phyloP scores from a whole-genome alignment of 306 rosid species.

The Sesbania bispinosa region DNA sequence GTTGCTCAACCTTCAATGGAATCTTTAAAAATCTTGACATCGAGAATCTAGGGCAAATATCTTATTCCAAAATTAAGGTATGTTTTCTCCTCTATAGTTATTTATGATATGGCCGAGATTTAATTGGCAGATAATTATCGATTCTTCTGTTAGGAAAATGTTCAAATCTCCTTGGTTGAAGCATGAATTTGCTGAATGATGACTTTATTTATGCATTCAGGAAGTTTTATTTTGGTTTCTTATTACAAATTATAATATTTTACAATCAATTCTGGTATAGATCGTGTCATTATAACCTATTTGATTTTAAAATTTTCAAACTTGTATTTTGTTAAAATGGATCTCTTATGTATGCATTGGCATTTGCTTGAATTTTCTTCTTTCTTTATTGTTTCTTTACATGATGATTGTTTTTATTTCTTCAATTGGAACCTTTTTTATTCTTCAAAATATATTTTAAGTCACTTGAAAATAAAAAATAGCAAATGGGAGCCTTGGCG shows the following conservation, averaged over 20 bases:
- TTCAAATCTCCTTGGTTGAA: background rate
- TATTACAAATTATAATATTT: no score
- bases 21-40: background rate
- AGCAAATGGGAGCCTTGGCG: no score
- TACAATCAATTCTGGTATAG: background rate
- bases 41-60: background rate
- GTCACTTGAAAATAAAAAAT: background rate
- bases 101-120: background rate
- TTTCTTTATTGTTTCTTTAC: background rate
- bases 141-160: background rate
- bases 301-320: background rate
- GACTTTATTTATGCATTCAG: background rate
- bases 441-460: background rate
- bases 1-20: background rate
- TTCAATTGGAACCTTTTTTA: background rate
- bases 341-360: background rate
- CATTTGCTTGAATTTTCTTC: background rate
- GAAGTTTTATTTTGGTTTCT: background rate
- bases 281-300: background rate
- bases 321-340: background rate
- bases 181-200: background rate
- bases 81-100: background rate
- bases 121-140: background rate
- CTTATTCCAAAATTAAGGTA: background rate
- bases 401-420: background rate